Base-by-base conservation (phyloP, 2,329 filamentous ascomycete species). In the Phaeophleospora eucalypticola region DNA sequence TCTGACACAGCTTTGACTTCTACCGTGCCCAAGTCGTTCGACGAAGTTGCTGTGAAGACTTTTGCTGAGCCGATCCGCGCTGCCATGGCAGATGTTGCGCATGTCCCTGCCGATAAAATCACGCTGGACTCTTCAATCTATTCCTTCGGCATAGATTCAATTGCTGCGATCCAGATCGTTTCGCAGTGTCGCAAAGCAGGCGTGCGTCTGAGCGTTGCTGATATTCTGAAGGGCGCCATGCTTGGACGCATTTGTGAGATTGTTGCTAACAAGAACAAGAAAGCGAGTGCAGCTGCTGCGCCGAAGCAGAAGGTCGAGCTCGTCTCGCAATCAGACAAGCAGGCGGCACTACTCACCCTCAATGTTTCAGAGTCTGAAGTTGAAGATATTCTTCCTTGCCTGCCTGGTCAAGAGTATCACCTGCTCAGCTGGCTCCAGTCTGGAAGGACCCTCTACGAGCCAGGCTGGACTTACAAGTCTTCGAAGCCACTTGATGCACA, bases 111-210 rank as follows among this genome's bases (percentile, higher is more conserved):
- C 10, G 45, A 45, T 12, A 51, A 32, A 15, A 51, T 51, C 36
- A 38, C 41, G 12, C 45, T 48, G 14, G 38, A 45, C 29, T 45
- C 45, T 12, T 48, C 40, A 15, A 48, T 51, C 37, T 51, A 51
- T 19, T 48, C 49, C 3, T 51, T 51, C 18, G 49, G 49, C 12
- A 45, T 51, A 20, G 49, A 52, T 32, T 52, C 49, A 7, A 52
- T 52, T 17, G 46, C 46, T 19, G 49, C 46, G 16, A 51, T 51
- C 6, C 49, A 51, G 18, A 48, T 51, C 18, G 49, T 46, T 15
- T 48, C 49, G 4, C 37, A 45, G 12, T 51, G 49, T 34, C 40
- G 41, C n/a, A 45, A 48, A 27, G 40, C 49, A 3, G 49, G 49
- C 14, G 16, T 51, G 3, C 41, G 35, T 2, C 38, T 52, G 18